These are phyloP conservation scores for Magnusiomyces tetraspermus DNA, from an alignment of 1,139 yeast species.

Conservation along the genomic window DNA sequence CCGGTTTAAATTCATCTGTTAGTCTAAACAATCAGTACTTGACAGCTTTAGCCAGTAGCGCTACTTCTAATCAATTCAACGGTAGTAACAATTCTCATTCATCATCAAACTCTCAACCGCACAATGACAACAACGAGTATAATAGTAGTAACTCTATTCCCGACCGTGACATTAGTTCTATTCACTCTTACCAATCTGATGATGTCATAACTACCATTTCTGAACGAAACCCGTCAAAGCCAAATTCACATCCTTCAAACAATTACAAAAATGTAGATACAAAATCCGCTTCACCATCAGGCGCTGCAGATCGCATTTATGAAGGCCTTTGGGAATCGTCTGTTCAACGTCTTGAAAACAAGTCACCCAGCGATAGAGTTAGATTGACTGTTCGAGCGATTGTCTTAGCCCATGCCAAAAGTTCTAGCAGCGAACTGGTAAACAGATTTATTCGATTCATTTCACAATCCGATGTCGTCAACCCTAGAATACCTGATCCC, in stretches of 20 bases:
- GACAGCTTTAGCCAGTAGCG: not conserved
- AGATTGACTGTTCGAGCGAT: not conserved
- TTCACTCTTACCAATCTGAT: not conserved
- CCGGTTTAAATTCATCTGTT: too few species aligned
- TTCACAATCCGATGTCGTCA: not conserved
- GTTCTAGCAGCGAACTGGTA: not conserved
- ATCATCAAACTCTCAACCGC: not conserved
- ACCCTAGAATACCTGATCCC: slow-evolving; percentile 10
- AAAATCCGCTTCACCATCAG: not conserved
- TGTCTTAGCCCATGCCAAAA: not conserved
- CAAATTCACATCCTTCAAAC: not conserved
- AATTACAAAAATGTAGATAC: not conserved
- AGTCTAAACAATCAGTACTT: not conserved
- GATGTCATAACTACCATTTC: not conserved
- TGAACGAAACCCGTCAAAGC: not conserved
- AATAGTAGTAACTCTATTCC: not conserved
- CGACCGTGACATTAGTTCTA: not conserved
- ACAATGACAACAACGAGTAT: not conserved
- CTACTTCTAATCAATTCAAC: not conserved
- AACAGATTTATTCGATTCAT: not conserved
- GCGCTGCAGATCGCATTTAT: not conserved
- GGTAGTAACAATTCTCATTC: not conserved
- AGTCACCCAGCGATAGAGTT: not conserved
- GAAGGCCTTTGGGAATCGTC: not conserved
- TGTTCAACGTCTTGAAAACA: not conserved